Conservation (phyloP, 2,329 filamentous ascomycete species). For the Atkinsonella hypoxylon region DNA sequence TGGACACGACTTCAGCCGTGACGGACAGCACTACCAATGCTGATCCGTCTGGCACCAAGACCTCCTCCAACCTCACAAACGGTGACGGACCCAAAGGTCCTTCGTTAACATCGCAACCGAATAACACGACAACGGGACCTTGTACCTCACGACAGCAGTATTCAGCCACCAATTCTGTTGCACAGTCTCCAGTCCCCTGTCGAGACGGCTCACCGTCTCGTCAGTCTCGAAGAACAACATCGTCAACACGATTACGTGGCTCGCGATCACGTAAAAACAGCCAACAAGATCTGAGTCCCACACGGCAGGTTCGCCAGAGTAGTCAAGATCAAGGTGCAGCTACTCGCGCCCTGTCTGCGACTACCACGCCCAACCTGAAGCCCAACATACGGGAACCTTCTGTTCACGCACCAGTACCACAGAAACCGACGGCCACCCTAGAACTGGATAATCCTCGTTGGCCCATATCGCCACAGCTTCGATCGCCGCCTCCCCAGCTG, state of each 20-base stretch:
- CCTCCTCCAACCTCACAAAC: background rate
- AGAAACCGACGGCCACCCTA: conserved; percentile 42
- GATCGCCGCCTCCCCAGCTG: conserved; percentile 57
- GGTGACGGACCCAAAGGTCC: background rate
- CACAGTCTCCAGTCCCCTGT: conserved; percentile 25
- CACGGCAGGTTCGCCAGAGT: conserved; percentile 36
- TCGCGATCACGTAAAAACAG: conserved; percentile 55
- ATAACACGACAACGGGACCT: conserved; percentile 14
- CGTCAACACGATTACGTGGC: conserved; percentile 22
- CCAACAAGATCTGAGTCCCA: conserved; percentile 50
- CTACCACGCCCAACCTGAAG: conserved; percentile 54
- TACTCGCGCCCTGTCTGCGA: conserved; percentile 55
- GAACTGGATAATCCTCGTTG: conserved; percentile 54
- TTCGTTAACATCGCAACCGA: conserved; percentile 1
- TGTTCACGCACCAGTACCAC: conserved; percentile 49
- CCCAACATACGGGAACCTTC: conserved; percentile 48
- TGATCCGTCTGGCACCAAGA: conserved; percentile 9
- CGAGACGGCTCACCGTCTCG: conserved; percentile 38
- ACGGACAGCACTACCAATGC: conserved; percentile 8
- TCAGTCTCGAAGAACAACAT: conserved; percentile 23
- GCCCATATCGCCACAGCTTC: conserved; percentile 66
- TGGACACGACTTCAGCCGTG: conserved; percentile 22
- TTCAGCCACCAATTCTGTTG: conserved; percentile 24
- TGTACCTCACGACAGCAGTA: conserved; percentile 24
- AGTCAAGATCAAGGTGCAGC: conserved; percentile 50